Conservation (phyloP, 2,329 filamentous ascomycete species). For the Sporothrix pallida region DNA sequence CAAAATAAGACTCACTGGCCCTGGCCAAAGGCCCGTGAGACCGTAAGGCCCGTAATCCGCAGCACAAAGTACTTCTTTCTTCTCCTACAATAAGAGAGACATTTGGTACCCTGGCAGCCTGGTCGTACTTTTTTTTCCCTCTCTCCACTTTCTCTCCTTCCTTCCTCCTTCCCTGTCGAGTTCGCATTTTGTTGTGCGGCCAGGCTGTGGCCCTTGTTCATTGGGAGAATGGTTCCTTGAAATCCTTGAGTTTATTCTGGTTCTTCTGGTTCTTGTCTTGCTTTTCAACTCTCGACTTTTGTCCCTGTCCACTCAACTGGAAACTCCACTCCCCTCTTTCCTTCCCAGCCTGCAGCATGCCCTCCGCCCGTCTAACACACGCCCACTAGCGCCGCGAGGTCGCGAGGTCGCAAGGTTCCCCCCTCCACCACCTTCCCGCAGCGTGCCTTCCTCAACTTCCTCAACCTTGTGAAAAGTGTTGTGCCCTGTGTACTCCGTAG, state of each 20-base stretch:
- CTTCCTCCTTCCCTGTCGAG: background rate
- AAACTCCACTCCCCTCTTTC: background rate
- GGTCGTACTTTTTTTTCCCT: background rate
- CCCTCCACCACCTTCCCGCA: background rate
- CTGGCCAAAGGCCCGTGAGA: no score
- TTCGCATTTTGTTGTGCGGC: background rate
- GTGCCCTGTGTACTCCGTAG: background rate
- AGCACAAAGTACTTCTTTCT: no score
- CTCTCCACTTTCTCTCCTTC: background rate
- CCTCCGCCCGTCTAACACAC: background rate
- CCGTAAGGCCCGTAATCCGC: background rate
- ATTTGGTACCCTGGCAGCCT: background rate
- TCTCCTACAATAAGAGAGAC: no score
- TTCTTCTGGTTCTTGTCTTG: background rate
- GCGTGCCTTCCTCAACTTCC: no score
- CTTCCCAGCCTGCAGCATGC: background rate
- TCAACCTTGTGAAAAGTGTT: background rate
- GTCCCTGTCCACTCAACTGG: background rate
- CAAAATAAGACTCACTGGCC: background rate
- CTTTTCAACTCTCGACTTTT: background rate
- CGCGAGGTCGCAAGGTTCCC: background rate
- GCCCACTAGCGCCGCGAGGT: background rate
- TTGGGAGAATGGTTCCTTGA: background rate
- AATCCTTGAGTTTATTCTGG: no score
- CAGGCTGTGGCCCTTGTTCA: conserved; percentile 2